Evolutionary conservation across 2,329 filamentous ascomycete genomes (phyloP).

Genomic region (Neoscytalidium dimidiatum): DNA sequence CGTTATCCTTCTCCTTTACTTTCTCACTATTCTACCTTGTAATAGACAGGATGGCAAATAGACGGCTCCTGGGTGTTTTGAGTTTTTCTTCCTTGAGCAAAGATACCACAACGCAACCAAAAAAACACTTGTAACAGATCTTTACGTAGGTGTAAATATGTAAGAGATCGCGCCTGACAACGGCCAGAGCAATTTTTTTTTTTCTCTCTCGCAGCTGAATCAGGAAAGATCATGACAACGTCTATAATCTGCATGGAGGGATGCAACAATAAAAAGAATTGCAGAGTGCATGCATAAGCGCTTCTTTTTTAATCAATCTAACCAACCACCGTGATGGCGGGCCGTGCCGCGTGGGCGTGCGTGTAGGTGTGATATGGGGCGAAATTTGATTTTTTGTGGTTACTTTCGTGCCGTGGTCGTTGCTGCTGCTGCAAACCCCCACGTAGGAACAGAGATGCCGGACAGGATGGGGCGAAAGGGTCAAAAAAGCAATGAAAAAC

Average conservation of each 20-base stretch:
- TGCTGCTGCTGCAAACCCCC: too few relatives aligned
- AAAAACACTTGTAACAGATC: conserved; percentile 6
- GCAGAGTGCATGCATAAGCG: background rate
- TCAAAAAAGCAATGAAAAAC: too few relatives aligned
- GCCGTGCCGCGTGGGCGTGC: background rate
- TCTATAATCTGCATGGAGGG: background rate
- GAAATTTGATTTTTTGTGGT: too few relatives aligned
- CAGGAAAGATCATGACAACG: background rate
- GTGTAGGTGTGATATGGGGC: background rate
- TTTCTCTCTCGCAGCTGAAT: too few relatives aligned
- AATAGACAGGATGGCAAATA: background rate
- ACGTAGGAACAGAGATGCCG: too few relatives aligned
- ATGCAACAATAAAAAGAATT: background rate
- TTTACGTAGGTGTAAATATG: background rate
- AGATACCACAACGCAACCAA: conserved; percentile 1
- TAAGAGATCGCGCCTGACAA: background rate
- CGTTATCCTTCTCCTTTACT: background rate
- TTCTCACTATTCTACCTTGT: background rate
- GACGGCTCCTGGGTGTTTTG: background rate
- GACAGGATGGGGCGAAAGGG: too few relatives aligned
- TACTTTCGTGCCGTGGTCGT: too few relatives aligned
- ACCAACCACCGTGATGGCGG: background rate
- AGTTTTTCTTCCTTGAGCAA: background rate
- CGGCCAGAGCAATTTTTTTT: background rate
- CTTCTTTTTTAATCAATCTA: background rate